Evolutionary conservation across 352 stramenopile species (phyloP).

Genomic region (Lagenidium giganteum): DNA sequence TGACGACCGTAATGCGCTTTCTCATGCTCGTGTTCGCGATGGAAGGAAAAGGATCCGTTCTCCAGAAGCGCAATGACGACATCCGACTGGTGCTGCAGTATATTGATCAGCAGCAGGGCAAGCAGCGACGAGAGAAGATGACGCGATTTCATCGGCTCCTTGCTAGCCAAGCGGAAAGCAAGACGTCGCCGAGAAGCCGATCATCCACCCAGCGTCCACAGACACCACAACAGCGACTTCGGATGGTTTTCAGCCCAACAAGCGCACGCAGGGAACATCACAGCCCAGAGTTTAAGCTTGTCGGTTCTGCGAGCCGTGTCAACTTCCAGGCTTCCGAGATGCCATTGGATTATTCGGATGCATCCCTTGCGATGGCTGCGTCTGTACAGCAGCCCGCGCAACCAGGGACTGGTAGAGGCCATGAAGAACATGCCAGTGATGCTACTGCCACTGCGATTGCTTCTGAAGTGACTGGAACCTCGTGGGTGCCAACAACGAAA

Average conservation of each 20-base stretch:
- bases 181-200: too few species aligned
- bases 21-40: conserved; percentile 77
- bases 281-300: too few species aligned
- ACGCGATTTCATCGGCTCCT: conserved; percentile 40
- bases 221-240: too few species aligned
- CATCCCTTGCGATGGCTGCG: conserved; percentile 1
- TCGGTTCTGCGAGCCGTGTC: too few species aligned
- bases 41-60: conserved; percentile 56
- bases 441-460: too few species aligned
- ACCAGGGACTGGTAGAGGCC: too few species aligned
- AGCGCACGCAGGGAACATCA: too few species aligned
- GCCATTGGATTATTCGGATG: too few species aligned
- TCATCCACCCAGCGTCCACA: too few species aligned
- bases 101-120: conserved; percentile 33
- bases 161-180: conserved; percentile 14
- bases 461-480: neutral
- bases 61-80: conserved; percentile 53
- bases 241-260: too few species aligned
- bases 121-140: conserved; percentile 32
- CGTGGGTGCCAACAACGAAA: conserved; percentile 16
- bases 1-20: conserved; percentile 48
- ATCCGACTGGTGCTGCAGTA: conserved; percentile 44
- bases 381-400: neutral
- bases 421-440: too few species aligned
- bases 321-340: too few species aligned